Base-by-base conservation (phyloP, 441 rosid species). In the Flueggea neowawraea region DNA sequence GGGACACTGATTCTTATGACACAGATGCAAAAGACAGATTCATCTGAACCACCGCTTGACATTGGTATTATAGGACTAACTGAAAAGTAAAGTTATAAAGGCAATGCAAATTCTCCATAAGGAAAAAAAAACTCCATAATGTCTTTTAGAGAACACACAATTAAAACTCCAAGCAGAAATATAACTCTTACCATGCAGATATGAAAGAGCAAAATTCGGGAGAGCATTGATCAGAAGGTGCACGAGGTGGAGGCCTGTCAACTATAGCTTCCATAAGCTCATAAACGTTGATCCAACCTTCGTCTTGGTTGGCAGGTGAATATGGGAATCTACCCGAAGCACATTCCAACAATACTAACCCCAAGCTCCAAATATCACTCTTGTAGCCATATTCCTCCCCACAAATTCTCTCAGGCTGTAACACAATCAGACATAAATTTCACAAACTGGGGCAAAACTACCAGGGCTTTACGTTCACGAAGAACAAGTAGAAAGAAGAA, bases 291-390 rank as follows among this genome's bases (percentile, higher is more conserved):
- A 47, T 54, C 96, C 97, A 91, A 52, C 87, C 85, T 73, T 84
- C 85, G 66, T 50, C 81, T 67, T 73, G 80, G 49, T 68, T 78
- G 0, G 91, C 87, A 39, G 97, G 96, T 16, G 80, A 64, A 72
- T 85, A 87, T 6, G 99, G 97, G 70, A 94, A 94, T 52, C 72
- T 67, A 36, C 99, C 96, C 9, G 91, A 91, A 57, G 97, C 96
- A 55, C 96, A 91, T 73, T 94, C 96, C 54, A 94, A 86, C 70
- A 94, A 73, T 36, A 89, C 84, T 64, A 94, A 70, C 9, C 99
- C 99, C 62, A 94, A 73, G 82, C 99, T 94, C 99, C 99, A 94
- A 71, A 94, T 91, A 68, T 94, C 99, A 72, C 97, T 94, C 79
- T 83, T 91, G 45, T 70, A 77, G 54, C 85, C 79, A 65, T 89